These are phyloP conservation scores for Musa itinerans DNA, from an alignment of 176 grass and related monocot genomes.

Conservation along the genomic window DNA sequence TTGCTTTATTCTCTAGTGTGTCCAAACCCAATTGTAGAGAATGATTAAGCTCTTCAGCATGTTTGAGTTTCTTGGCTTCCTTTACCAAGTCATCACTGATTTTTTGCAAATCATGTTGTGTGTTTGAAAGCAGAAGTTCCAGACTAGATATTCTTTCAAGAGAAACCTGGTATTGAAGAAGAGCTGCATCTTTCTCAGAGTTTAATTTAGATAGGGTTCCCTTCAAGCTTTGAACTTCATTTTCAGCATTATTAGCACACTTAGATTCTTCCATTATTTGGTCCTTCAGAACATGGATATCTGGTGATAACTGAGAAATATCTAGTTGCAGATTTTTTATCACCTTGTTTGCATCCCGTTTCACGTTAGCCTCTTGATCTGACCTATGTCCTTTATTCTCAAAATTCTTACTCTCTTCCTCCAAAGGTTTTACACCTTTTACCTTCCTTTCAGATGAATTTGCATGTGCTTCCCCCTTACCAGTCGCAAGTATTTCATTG, in stretches of 20 bases:
- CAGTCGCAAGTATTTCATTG: constrained; percentile 30
- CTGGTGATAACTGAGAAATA: constrained; percentile 20
- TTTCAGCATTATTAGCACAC: constrained; percentile 21
- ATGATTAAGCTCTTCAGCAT: constrained; percentile 7
- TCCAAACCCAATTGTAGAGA: constrained; percentile 5
- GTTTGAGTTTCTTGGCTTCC: constrained; percentile 9
- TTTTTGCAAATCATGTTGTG: constrained; percentile 50
- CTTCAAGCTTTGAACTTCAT: constrained; percentile 21
- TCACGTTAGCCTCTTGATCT: constrained; percentile 18
- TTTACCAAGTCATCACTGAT: constrained; percentile 54
- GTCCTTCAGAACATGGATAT: constrained; percentile 38
- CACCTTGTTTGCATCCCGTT: constrained; percentile 30
- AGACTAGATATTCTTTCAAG: constrained; percentile 21
- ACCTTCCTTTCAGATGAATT: constrained; percentile 36
- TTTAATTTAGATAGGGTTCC: constrained; percentile 9
- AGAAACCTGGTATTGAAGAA: constrained; percentile 17
- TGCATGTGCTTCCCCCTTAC: constrained; percentile 26
- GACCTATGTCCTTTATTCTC: background rate
- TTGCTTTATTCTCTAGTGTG: constrained; percentile 13
- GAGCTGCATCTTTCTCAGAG: constrained; percentile 13
- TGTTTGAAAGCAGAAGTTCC: background rate
- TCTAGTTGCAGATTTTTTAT: constrained; percentile 56
- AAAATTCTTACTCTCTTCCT: constrained; percentile 34
- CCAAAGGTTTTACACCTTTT: constrained; percentile 31
- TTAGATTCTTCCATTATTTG: constrained; percentile 15